These are phyloP conservation scores for Raffaelea albimanens DNA, from an alignment of 2,329 filamentous ascomycete species.

Conservation along the genomic window DNA sequence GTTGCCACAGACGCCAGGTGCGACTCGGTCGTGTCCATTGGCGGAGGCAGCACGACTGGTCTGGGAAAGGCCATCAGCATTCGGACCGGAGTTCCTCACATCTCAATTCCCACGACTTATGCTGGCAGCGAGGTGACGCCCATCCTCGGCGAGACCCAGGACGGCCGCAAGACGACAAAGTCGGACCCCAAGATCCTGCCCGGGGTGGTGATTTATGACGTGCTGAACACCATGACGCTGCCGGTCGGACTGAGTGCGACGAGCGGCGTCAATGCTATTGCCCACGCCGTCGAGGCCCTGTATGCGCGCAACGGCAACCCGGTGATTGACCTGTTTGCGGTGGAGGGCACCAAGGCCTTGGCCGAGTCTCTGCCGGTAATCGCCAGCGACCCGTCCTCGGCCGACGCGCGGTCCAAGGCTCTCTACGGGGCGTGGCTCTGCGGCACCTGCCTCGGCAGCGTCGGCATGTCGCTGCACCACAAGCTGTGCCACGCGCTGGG, in stretches of 20 bases:
- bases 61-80: constrained; percentile 45
- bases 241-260: constrained; percentile 42
- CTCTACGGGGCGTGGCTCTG: constrained; percentile 59
- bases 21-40: constrained; percentile 49
- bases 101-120: constrained; percentile 47
- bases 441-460: constrained; percentile 48
- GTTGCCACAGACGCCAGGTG: constrained; percentile 33
- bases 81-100: constrained; percentile 8
- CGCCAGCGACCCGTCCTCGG: constrained; percentile 28
- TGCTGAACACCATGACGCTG: constrained; percentile 51
- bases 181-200: constrained; percentile 51
- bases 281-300: constrained; percentile 55
- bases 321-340: constrained; percentile 46
- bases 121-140: constrained; percentile 56
- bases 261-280: constrained; percentile 57
- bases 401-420: constrained; percentile 36
- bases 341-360: constrained; percentile 46
- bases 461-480: constrained; percentile 56
- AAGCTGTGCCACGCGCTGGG: constrained; percentile 59
- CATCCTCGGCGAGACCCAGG: constrained; percentile 51
- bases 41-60: constrained; percentile 53
- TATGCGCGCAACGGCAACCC: constrained; percentile 55
- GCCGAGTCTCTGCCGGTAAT: constrained; percentile 44
- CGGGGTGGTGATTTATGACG: constrained; percentile 54
- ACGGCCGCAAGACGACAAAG: constrained; percentile 48